phyloP scores from a whole-genome alignment of 352 stramenopile genomes.

The Globisporangium nunn region DNA sequence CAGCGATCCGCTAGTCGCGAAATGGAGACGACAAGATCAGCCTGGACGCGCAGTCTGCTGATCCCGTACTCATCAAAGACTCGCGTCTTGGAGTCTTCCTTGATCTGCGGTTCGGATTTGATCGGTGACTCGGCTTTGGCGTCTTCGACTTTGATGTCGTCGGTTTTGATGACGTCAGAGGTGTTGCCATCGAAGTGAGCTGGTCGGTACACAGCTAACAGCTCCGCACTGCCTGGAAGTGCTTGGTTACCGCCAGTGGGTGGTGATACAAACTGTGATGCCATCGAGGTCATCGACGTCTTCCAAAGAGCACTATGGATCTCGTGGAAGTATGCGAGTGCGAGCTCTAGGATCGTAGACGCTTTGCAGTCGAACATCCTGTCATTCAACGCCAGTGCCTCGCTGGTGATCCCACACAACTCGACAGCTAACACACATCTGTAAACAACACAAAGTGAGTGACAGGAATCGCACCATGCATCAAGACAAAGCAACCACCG shows the following conservation, averaged over 20 bases:
- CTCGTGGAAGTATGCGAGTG: slow-evolving; percentile 27
- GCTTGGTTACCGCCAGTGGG: too few relatives aligned
- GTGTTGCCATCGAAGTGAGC: background rate
- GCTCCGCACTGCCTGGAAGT: slow-evolving; percentile 1
- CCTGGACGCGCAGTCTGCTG: slow-evolving; percentile 26
- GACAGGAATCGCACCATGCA: background rate
- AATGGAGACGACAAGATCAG: slow-evolving; percentile 48
- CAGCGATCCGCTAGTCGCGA: slow-evolving; percentile 36
- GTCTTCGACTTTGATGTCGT: slow-evolving; percentile 1
- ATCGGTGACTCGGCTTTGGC: slow-evolving; percentile 12
- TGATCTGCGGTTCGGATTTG: slow-evolving; percentile 6
- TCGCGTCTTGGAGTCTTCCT: background rate
- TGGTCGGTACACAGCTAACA: slow-evolving; percentile 2
- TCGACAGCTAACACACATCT: slow-evolving; percentile 71
- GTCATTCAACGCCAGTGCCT: slow-evolving; percentile 23
- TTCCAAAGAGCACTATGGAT: slow-evolving; percentile 22
- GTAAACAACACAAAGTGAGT: slow-evolving; percentile 16
- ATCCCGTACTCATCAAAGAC: slow-evolving; percentile 44
- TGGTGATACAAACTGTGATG: slow-evolving; percentile 4
- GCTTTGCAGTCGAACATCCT: background rate
- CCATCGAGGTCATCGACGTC: slow-evolving; percentile 4
- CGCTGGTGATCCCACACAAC: slow-evolving; percentile 48
- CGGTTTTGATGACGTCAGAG: background rate
- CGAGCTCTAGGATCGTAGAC: slow-evolving; percentile 12
- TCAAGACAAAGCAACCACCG: too few relatives aligned